Conservation (phyloP, 2,329 filamentous ascomycete species). For the Apiospora arundinis region DNA sequence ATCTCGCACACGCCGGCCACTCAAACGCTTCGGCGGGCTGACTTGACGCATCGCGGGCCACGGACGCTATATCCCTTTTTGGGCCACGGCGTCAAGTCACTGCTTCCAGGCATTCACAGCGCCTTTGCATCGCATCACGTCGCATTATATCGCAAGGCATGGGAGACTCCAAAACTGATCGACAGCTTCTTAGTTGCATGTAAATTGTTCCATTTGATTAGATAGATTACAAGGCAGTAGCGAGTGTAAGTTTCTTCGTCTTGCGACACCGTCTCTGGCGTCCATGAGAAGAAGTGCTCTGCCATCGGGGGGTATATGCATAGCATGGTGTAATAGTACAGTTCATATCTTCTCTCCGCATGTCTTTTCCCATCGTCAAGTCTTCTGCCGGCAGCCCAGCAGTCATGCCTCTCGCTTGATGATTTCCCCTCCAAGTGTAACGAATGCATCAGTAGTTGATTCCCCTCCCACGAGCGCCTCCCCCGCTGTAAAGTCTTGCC, state of each 20-base stretch:
- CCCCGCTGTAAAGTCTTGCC: constrained; percentile 17
- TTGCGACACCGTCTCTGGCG: constrained; percentile 21
- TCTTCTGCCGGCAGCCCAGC: constrained; percentile 11
- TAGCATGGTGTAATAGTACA: constrained; percentile 26
- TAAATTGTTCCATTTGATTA: constrained; percentile 24
- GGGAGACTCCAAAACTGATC: neutral
- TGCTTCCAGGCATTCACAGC: neutral
- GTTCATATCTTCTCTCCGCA: constrained; percentile 22
- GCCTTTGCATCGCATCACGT: neutral
- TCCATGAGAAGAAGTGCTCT: constrained; percentile 24
- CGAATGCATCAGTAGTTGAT: constrained; percentile 23
- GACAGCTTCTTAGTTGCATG: neutral
- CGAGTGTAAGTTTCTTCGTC: constrained; percentile 27
- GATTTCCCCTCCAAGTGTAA: constrained; percentile 20
- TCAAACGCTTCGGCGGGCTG: neutral
- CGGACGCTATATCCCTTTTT: constrained; percentile 4
- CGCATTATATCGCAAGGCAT: neutral
- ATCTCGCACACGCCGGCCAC: constrained; percentile 11
- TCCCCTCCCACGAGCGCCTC: constrained; percentile 12
- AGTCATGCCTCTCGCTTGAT: constrained; percentile 13
- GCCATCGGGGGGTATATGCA: constrained; percentile 27
- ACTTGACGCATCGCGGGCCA: neutral
- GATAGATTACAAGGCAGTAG: constrained; percentile 28
- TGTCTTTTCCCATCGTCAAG: constrained; percentile 24
- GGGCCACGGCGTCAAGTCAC: neutral